Conservation (phyloP, 768 basidiomycete species). For the Hypholoma sublateritium region DNA sequence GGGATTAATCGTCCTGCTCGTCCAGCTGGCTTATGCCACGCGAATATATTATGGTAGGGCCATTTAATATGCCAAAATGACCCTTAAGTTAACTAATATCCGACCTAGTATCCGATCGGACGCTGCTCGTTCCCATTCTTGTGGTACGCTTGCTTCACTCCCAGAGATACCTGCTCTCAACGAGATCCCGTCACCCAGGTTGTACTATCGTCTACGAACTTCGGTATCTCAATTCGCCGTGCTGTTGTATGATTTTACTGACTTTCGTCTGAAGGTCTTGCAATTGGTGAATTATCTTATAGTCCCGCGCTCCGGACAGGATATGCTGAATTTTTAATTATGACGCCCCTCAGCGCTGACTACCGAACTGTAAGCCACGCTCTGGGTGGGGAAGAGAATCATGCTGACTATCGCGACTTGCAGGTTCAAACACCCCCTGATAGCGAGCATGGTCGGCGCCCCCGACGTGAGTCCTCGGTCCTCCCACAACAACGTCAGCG, state of each 20-base stretch:
- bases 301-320: too few relatives aligned
- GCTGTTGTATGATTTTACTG: too few relatives aligned
- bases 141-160: background rate
- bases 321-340: too few relatives aligned
- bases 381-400: background rate
- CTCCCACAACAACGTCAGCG: background rate
- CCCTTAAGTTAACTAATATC: too few relatives aligned
- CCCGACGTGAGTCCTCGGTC: background rate
- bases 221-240: too few relatives aligned
- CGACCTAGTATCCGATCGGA: background rate
- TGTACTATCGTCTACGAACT: too few relatives aligned
- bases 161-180: too few relatives aligned
- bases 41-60: slow-evolving; percentile 4
- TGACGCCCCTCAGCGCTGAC: background rate
- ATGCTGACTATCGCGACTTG: too few relatives aligned
- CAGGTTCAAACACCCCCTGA: background rate
- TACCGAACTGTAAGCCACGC: background rate
- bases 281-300: background rate
- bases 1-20: slow-evolving; percentile 5
- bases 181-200: too few relatives aligned
- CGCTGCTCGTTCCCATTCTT: background rate
- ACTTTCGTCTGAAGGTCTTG: background rate
- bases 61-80: too few relatives aligned
- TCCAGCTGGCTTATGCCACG: slow-evolving; percentile 5
- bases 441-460: background rate